A percentile compares a stretch with the other conserved stretches of the same genome.
These are phyloP conservation scores for Pyrus bretschneideri DNA, from an alignment of 306 rosid genomes.

Conservation along the genomic window DNA sequence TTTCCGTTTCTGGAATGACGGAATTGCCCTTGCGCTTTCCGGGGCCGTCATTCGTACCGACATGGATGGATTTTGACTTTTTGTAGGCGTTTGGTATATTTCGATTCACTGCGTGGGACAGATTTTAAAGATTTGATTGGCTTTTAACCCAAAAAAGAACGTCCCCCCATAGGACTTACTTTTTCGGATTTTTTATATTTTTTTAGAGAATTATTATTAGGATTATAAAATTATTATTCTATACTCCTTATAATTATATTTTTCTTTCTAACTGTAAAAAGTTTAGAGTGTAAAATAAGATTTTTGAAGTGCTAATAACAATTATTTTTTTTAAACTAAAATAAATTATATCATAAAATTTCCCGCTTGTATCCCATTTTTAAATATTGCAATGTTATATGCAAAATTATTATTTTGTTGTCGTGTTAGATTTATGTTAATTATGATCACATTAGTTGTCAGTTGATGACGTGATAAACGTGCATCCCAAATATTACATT, in stretches of 20 bases:
- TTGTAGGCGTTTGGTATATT: background rate
- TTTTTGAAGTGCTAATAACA: no score
- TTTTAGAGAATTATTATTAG: rapidly evolving
- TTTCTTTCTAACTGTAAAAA: no score
- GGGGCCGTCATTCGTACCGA: background rate
- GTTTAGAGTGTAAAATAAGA: no score
- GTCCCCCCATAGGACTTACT: background rate
- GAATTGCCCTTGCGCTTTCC: slow-evolving; percentile 14
- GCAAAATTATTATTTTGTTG: no score
- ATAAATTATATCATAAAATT: no score
- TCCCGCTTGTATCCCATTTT: no score
- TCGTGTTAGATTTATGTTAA: no score
- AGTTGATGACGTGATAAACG: no score
- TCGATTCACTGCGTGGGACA: background rate
- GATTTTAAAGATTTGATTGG: background rate
- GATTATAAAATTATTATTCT: no score
- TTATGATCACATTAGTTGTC: no score
- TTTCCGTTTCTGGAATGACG: background rate
- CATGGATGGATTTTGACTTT: background rate
- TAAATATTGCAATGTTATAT: no score
- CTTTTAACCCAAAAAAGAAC: background rate
- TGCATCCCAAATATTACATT: no score
- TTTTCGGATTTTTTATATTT: background rate
- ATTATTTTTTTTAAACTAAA: background rate
- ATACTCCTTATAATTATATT: rapidly evolving